Evolutionary conservation across 306 rosid genomes (phyloP).

Genomic region (Geum urbanum): DNA sequence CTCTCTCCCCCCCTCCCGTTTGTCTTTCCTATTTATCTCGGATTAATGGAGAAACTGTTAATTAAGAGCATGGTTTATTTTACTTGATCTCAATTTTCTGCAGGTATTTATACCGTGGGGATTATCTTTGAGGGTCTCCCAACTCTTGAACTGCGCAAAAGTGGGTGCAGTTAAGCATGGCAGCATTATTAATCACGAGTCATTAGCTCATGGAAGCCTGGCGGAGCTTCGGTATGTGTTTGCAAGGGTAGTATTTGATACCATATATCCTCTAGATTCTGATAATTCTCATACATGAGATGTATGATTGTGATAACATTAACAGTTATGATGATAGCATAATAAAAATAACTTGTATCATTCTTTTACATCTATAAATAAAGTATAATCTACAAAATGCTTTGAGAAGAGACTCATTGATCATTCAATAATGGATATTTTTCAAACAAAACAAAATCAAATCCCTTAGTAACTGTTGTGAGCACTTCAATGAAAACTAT

Average conservation of each 20-base stretch:
- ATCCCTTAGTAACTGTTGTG: too few species aligned
- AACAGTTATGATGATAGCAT: too few species aligned
- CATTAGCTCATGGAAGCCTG: conserved; percentile 45
- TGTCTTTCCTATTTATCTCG: neutral
- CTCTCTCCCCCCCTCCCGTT: neutral
- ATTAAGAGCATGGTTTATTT: neutral
- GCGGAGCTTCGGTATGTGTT: conserved; percentile 58
- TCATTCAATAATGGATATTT: too few species aligned
- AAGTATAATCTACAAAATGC: too few species aligned
- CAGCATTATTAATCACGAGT: conserved; percentile 44
- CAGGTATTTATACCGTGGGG: conserved; percentile 75
- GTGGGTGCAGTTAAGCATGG: conserved; percentile 47
- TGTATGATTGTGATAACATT: conserved; percentile 16
- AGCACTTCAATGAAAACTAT: too few species aligned
- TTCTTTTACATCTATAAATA: too few species aligned
- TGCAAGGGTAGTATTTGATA: conserved; percentile 72
- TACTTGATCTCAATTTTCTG: conserved; percentile 22
- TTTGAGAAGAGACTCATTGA: too few species aligned
- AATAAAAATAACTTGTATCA: too few species aligned
- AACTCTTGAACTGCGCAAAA: conserved; percentile 45
- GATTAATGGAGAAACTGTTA: neutral
- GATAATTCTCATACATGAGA: conserved; percentile 12
- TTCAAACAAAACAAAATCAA: too few species aligned
- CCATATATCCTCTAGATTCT: conserved; percentile 50
- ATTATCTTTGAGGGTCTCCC: conserved; percentile 46